These are phyloP conservation scores for Kuraishia capsulata DNA, from an alignment of 805 yeast species.

Conservation along the genomic window DNA sequence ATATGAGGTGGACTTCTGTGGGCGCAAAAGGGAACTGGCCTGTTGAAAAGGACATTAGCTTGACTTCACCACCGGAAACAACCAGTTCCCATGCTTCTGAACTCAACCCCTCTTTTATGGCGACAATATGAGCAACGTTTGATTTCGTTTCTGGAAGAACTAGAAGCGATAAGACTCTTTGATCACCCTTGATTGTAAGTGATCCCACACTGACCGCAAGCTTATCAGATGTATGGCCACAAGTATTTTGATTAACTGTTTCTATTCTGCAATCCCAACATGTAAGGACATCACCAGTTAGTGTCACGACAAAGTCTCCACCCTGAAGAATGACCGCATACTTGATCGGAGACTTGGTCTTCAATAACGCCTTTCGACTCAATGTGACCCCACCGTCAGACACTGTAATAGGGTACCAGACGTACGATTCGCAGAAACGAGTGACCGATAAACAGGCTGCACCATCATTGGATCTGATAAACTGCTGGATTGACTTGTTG, in stretches of 20 bases:
- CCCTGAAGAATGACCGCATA: constrained; percentile 39
- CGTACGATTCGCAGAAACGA: constrained; percentile 50
- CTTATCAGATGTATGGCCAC: not conserved
- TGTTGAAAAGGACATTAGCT: constrained; percentile 22
- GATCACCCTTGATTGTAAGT: not conserved
- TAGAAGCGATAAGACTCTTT: constrained; percentile 17
- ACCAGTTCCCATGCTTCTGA: constrained; percentile 34
- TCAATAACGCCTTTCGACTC: constrained; percentile 23
- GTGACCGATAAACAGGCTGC: constrained; percentile 48
- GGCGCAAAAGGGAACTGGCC: constrained; percentile 28
- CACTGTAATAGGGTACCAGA: constrained; percentile 43
- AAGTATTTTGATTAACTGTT: not conserved
- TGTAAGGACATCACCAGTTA: constrained; percentile 34
- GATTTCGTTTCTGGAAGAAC: constrained; percentile 26
- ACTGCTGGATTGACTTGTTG: constrained; percentile 61
- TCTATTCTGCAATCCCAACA: constrained; percentile 52
- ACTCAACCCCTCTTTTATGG: constrained; percentile 31
- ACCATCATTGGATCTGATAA: constrained; percentile 63
- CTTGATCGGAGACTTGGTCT: constrained; percentile 37
- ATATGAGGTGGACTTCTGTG: constrained; percentile 30
- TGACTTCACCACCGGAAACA: constrained; percentile 7
- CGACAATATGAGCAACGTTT: constrained; percentile 30
- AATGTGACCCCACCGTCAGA: constrained; percentile 17
- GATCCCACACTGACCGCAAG: constrained; percentile 3
- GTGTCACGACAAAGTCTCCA: constrained; percentile 36